A percentile compares a stretch with the other conserved stretches of the same genome.
These are phyloP conservation scores for Sordariomycetes sp. DNA, from an alignment of 2,329 filamentous ascomycete genomes.

Conservation along the genomic window DNA sequence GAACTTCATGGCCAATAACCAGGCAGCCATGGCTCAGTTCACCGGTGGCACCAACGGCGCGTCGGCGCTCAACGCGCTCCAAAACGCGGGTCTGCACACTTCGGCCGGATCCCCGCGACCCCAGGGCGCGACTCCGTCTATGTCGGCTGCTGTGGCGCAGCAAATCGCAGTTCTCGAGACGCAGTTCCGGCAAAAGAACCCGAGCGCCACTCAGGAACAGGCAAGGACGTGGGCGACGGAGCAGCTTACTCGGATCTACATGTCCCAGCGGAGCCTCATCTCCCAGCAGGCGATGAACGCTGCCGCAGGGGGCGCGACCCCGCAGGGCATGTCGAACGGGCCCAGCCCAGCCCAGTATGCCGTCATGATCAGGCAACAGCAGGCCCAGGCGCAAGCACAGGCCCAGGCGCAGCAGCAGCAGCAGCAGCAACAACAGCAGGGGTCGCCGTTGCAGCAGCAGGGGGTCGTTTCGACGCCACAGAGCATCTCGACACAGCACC, in stretches of 20 bases:
- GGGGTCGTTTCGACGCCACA: neutral
- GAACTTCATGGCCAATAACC: conserved; percentile 39
- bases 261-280: conserved; percentile 31
- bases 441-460: conserved; percentile 9
- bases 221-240: conserved; percentile 40
- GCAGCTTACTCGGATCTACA: conserved; percentile 34
- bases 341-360: conserved; percentile 50
- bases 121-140: conserved; percentile 26
- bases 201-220: conserved; percentile 36
- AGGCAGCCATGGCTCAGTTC: conserved; percentile 41
- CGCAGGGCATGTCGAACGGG: conserved; percentile 36
- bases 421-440: conserved; percentile 7
- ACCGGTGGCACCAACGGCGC: conserved; percentile 25
- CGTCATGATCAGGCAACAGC: conserved; percentile 40
- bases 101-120: conserved; percentile 31
- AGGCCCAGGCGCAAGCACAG: conserved; percentile 6
- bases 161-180: conserved; percentile 33
- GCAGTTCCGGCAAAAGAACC: conserved; percentile 39
- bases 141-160: conserved; percentile 34
- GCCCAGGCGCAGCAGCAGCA: conserved; percentile 8
- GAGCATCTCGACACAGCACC: conserved; percentile 6
- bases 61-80: conserved; percentile 7
- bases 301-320: conserved; percentile 36
- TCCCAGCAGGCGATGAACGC: conserved; percentile 42
- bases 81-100: conserved; percentile 6